A percentile compares a stretch with the other conserved stretches of the same genome.
phyloP scores from a whole-genome alignment of 2,329 filamentous ascomycete species.

The Verticillium longisporum region DNA sequence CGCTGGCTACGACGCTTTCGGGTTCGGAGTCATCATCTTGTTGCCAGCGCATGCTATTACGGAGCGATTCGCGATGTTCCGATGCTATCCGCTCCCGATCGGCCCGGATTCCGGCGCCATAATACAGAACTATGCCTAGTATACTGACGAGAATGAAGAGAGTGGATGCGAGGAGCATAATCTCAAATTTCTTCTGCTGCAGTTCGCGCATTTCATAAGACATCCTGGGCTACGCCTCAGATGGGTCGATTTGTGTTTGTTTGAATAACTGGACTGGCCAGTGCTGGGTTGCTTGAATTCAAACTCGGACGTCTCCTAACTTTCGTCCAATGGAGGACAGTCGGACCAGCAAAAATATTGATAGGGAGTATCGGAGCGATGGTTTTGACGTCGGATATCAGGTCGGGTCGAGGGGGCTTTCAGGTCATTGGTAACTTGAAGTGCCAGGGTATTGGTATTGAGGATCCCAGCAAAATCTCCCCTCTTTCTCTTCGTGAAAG shows the following conservation, averaged over 20 bases:
- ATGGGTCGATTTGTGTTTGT: neutral
- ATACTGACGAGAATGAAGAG: constrained; percentile 24
- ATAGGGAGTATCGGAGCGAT: too few relatives aligned
- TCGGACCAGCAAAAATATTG: too few relatives aligned
- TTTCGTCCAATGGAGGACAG: too few relatives aligned
- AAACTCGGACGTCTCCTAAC: too few relatives aligned
- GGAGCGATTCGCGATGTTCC: constrained; percentile 13
- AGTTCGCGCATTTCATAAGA: constrained; percentile 1
- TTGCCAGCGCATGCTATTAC: neutral
- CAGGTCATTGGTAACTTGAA: too few relatives aligned
- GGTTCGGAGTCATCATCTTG: constrained; percentile 6
- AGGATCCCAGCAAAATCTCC: too few relatives aligned
- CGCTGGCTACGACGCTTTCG: constrained; percentile 9
- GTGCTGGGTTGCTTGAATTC: too few relatives aligned
- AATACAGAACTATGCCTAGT: constrained; percentile 22
- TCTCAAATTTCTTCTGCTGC: constrained; percentile 23
- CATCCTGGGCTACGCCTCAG: neutral
- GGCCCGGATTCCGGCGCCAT: constrained; percentile 17
- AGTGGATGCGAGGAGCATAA: constrained; percentile 23
- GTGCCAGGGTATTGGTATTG: too few relatives aligned
- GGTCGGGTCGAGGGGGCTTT: too few relatives aligned
- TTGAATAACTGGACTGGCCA: too few relatives aligned
- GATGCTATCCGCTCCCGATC: constrained; percentile 7
- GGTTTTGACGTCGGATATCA: too few relatives aligned
- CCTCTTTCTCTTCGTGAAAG: too few relatives aligned